Evolutionary conservation across 2,329 filamentous ascomycete species (phyloP).

Genomic region (Colletotrichum lentis): DNA sequence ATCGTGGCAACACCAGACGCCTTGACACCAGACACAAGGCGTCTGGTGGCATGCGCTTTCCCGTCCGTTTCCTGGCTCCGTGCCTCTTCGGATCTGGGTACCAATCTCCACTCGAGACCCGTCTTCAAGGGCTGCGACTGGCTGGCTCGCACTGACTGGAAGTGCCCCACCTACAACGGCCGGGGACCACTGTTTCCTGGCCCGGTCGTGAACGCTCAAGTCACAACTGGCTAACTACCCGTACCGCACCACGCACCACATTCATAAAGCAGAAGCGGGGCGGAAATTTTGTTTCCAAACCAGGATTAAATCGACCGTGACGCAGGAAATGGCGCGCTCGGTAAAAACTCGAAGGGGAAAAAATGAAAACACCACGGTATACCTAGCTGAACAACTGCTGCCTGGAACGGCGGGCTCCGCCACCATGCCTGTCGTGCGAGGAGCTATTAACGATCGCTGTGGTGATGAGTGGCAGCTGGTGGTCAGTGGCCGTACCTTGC

Average conservation of each 20-base stretch:
- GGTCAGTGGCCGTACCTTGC: not conserved
- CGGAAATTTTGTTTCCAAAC: not conserved
- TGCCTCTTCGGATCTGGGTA: not conserved
- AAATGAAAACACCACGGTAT: not conserved
- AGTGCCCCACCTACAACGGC: not conserved
- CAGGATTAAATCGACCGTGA: not conserved
- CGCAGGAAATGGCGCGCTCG: not conserved
- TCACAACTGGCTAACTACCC: not conserved
- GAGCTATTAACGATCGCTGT: not conserved
- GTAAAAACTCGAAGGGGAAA: not conserved
- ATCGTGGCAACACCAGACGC: not conserved
- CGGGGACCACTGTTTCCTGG: not conserved
- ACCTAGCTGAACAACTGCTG: not conserved
- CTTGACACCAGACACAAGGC: not conserved
- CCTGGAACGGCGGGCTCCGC: conserved; percentile 1
- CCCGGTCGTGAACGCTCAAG: not conserved
- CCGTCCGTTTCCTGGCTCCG: not conserved
- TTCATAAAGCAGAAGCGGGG: not conserved
- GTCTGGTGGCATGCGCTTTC: not conserved
- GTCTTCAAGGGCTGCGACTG: conserved; percentile 7
- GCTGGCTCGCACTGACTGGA: conserved; percentile 10
- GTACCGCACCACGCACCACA: not conserved
- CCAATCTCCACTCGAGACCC: not conserved
- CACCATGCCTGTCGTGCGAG: not conserved
- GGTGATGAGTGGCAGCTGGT: not conserved